Evolutionary conservation across 768 basidiomycete species (phyloP), one percentile per base, ranked within the genome.

Genomic region (Aureoboletus auriporus): DNA sequence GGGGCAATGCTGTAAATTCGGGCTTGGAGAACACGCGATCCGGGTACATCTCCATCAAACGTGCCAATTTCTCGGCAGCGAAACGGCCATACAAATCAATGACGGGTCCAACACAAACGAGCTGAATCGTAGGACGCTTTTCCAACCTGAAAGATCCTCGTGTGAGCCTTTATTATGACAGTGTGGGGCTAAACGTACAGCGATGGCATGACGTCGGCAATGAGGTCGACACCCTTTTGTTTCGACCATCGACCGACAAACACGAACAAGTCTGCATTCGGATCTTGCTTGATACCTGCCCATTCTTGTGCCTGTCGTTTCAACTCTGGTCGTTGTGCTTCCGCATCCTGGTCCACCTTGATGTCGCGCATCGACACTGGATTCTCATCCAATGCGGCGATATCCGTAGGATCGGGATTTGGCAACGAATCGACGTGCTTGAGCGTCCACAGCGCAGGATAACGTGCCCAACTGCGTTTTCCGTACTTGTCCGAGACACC

Each of bases 161-260:
- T n/a, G 10, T 39, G 5, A 26, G 12, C 8, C 5, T 9, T 29
- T 17, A 40, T 10, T 16, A 43, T 3, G 16, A 16, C 17, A 13
- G 0, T 1, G 8, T 10, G 5, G n/a, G 17, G n/a, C 4, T 12
- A 8, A 11, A 78, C 88, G 59, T 62, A 89, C 84, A 96, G 62
- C 4, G 80, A 77, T 20, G 93, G 93, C 89, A 96, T 89, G 53
- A 96, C 84, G 68, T 96, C 93, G 8, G 93, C 93, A 56, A 96
- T 96, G 37, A 96, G 73, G 70, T 96, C 93, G n/a, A 96, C 92
- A 69, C 89, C 93, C 69, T 96, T 96, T 68, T 96, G 93, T 68
- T 95, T 96, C 6, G 93, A 96, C 93, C 93, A 96, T 54, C 93
- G 86, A 64, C 93, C 93, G 54, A 96, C 93, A 68, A 96, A 95